Base-by-base conservation (phyloP, 2,329 filamentous ascomycete species). In the Calycina herbarum region DNA sequence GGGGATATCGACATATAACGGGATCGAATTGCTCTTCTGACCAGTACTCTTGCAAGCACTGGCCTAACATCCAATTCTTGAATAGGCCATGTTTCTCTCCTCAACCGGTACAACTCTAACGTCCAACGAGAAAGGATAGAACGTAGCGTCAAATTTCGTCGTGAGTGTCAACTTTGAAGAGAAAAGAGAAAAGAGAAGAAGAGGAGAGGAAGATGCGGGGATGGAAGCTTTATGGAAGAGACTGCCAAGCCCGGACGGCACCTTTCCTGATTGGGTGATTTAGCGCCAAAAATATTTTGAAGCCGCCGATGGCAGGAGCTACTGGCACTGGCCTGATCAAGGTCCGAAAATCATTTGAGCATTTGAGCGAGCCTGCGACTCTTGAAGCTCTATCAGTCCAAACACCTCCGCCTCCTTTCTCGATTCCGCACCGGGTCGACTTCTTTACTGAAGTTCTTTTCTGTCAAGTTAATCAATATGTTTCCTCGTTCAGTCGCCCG, bases 121-220 rank as follows among this genome's bases (percentile, higher is more conserved):
- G 82, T 80, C 80, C 82, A 84, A 80, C 74, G 74, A 76, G 73
- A 69, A 64, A 63, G 70, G 24, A 57, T 77, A 81, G 45, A 77
- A 76, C 81, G 81, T 76, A 77, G 79, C 80, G 85, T 85, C 85
- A 87, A 87, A 86, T 86, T 85, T 82, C 77, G 57, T 77, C 76
- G 80, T 66, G 82, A 82, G 76, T 76, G 75, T 81, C 79, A 86
- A 86, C 83, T 86, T 87, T 85, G 76, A 70, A 78, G 73, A 75
- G 75, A 77, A 71, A 72, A 75, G 77, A 75, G 27, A 4, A 73
- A 5, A 75, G 72, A 73, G 71, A 51, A 59, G 58, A 20, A 31
- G 61, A 61, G 20, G 24, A 57, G 57, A 24, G 4, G 3, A 6
- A 8, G n/a, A n/a, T 20, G 57, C 54, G 64, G 60, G 57, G 57